Conservation (phyloP, 2,329 filamentous ascomycete species). For the Talaromyces albobiverticillius region DNA sequence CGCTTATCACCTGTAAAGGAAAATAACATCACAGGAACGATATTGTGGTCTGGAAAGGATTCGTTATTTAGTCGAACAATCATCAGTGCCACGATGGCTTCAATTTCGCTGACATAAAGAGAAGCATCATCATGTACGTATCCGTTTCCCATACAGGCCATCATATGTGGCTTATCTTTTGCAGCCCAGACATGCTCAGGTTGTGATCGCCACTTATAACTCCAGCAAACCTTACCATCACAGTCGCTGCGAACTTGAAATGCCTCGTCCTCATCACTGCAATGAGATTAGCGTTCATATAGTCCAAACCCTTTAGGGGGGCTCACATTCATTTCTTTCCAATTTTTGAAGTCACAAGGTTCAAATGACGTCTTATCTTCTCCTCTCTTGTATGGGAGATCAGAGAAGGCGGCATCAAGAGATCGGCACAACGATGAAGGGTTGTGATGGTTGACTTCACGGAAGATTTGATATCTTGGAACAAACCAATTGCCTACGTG, state of each 20-base stretch:
- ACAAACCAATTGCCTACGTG: background rate
- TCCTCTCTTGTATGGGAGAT: background rate
- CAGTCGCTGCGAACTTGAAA: background rate
- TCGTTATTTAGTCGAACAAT: background rate
- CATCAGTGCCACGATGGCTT: background rate
- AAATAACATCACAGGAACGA: background rate
- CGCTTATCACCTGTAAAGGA: no score
- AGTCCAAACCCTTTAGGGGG: background rate
- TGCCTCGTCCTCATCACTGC: background rate
- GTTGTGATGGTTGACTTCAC: background rate
- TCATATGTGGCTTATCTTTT: slow-evolving; percentile 1
- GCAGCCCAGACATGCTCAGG: background rate
- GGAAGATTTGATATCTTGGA: background rate
- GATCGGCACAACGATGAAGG: background rate
- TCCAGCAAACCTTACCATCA: background rate
- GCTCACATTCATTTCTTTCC: background rate
- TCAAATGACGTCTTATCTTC: background rate
- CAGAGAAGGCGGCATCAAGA: background rate
- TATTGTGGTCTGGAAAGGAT: background rate
- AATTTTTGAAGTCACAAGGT: background rate
- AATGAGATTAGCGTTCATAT: background rate
- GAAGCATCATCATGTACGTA: background rate
- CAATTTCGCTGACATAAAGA: background rate
- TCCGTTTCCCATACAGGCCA: background rate
- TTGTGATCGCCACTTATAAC: background rate